These are phyloP conservation scores for Phytophthora podocarpi DNA, from an alignment of 352 stramenopile genomes.

Conservation along the genomic window DNA sequence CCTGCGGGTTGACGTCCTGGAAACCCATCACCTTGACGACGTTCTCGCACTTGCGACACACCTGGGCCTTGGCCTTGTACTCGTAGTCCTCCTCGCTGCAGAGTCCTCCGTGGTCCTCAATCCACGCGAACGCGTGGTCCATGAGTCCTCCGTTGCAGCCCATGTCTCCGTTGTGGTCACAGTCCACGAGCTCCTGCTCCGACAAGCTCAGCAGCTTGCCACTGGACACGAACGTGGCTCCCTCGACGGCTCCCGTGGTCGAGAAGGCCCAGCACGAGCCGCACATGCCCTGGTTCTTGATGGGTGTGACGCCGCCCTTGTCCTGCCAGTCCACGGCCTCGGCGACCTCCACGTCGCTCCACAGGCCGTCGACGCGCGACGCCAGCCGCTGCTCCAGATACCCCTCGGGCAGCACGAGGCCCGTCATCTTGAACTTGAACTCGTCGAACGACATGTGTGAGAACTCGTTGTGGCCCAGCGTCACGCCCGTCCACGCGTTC, in stretches of 20 bases:
- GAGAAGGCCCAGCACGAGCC: constrained; percentile 98
- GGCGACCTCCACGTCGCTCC: constrained; percentile 54
- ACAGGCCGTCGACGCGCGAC: constrained; percentile 37
- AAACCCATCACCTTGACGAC: constrained; percentile 88
- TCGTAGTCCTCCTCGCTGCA: constrained; percentile 95
- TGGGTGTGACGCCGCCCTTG: constrained; percentile 91
- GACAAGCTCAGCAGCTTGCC: constrained; percentile 92
- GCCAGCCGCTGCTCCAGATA: constrained; percentile 70
- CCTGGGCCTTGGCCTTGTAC: constrained; percentile 87
- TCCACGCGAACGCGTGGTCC: constrained; percentile 97
- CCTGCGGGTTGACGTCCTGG: constrained; percentile 69
- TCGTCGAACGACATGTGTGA: constrained; percentile 96
- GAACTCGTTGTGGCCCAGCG: constrained; percentile 47
- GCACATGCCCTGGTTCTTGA: constrained; percentile 96
- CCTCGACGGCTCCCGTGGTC: constrained; percentile 97
- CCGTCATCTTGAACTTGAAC: constrained; percentile 86
- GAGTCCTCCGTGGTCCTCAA: constrained; percentile 91
- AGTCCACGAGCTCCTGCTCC: constrained; percentile 99
- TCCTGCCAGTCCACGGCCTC: constrained; percentile 94
- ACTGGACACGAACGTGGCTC: constrained; percentile 94
- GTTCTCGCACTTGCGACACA: constrained; percentile 82
- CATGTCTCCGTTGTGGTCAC: constrained; percentile 94
- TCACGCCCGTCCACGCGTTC: constrained; percentile 75
- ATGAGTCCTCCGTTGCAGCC: constrained; percentile 98
- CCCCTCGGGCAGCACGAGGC: constrained; percentile 50